Conservation (phyloP, 148 eudicot species). For the Tetragonia tetragonoides region DNA sequence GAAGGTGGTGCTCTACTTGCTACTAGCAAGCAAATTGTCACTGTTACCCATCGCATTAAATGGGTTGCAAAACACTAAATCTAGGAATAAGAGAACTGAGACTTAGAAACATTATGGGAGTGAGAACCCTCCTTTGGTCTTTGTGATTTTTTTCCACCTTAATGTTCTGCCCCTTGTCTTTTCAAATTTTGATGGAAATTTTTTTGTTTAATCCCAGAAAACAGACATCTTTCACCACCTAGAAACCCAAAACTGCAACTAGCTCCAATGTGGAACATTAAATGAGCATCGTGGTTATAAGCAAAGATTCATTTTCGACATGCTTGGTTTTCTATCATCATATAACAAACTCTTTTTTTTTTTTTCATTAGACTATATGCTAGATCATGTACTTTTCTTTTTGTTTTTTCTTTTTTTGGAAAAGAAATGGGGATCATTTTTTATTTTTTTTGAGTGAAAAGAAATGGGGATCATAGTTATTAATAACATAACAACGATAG, state of each 20-base stretch:
- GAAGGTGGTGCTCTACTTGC: background rate
- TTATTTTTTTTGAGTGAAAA: too few species aligned
- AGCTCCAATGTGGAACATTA: slow-evolving; percentile 46
- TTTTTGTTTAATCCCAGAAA: slow-evolving; percentile 29
- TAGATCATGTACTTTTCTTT: too few species aligned
- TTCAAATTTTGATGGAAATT: slow-evolving; percentile 22
- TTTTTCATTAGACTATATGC: too few species aligned
- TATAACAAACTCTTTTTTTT: too few species aligned
- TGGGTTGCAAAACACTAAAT: slow-evolving; percentile 31
- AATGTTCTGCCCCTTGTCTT: background rate
- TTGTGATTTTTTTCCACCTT: background rate
- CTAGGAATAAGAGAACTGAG: slow-evolving; percentile 30
- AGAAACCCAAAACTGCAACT: slow-evolving; percentile 32
- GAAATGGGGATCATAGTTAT: too few species aligned
- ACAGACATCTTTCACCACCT: slow-evolving; percentile 57
- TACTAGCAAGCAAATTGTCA: background rate
- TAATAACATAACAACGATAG: too few species aligned
- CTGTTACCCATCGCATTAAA: slow-evolving; percentile 26
- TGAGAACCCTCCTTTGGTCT: slow-evolving; percentile 25
- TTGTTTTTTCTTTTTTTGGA: too few species aligned
- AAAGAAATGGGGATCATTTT: too few species aligned
- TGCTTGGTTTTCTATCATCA: slow-evolving; percentile 29
- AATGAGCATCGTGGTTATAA: slow-evolving; percentile 37
- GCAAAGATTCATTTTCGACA: slow-evolving; percentile 43
- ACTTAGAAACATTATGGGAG: slow-evolving; percentile 26